Base-by-base conservation (phyloP, 1,284 basidiomycete genomes). In the Cystobasidium sp. region DNA sequence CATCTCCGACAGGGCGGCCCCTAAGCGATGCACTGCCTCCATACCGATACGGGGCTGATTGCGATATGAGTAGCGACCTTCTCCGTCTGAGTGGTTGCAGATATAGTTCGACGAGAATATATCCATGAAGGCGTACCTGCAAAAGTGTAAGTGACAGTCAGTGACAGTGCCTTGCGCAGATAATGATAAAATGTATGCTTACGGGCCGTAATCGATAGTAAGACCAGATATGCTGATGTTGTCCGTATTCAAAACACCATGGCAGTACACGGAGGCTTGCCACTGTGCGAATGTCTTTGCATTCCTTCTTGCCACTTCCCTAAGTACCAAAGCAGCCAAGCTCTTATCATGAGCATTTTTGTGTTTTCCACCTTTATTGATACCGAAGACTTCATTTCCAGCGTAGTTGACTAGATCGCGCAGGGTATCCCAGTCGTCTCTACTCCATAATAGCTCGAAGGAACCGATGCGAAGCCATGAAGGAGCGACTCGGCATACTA, bases 161-260 rank as follows among this genome's bases (percentile, higher is more conserved):
- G 65, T 58, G 22, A 43, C 22, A 12, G n/a, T 22, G 39, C 2
- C 14, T 4, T 31, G 31, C 31, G 31, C 31, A 31, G 31, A 49
- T 18, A 10, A n/a, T 24, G 7, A 8, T 24, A 16, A 16, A 14
- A 59, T 9, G 39, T 14, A 18, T 18, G 22, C 79, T 59, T 9
- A 76, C 80, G 75, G 80, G 85, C 90, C 92, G 79, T 94, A 97
- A 82, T 98, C 96, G 76, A 98, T 97, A 46, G 78, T 78, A n/a
- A 76, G 39, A 20, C 71, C 75, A 63, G 70, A 44, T 16, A 76
- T 53, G 43, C 55, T 71, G 72, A 95, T 88, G 77, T 95, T 95
- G 84, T 97, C 95, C 1, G 95, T 97, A 81, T 97, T 97, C 79
- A 97, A 92, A n/a, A 98, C 95, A n/a, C 71, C 75, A 71, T 82